Percentiles rank a stretch among this genome's conserved stretches.
Evolutionary conservation across 768 basidiomycete genomes (phyloP).

Genomic region (Podaxis sp.): DNA sequence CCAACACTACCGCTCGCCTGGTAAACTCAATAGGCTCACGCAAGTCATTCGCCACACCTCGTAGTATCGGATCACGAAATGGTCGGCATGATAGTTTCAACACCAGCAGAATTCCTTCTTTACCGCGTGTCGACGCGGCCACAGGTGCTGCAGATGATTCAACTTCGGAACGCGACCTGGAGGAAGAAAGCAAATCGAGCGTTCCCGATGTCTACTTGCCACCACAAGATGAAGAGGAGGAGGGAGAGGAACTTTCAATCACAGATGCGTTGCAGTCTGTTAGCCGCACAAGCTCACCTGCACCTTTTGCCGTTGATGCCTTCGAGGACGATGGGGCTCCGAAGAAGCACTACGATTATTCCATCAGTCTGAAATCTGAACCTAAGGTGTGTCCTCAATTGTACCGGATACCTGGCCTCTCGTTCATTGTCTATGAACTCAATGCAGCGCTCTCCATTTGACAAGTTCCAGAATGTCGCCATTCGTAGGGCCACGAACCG

Average conservation of each 20-base stretch:
- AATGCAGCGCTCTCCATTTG: constrained; percentile 56
- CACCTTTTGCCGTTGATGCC: constrained; percentile 31
- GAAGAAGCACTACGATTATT: constrained; percentile 58
- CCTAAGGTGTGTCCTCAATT: constrained; percentile 44
- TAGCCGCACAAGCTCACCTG: constrained; percentile 55
- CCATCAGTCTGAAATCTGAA: constrained; percentile 60
- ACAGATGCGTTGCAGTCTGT: constrained; percentile 59
- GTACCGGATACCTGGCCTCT: not conserved
- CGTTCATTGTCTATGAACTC: not conserved
- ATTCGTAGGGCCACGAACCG: constrained; percentile 51
- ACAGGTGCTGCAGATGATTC: constrained; percentile 32
- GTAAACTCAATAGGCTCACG: constrained; percentile 49
- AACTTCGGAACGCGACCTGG: constrained; percentile 36
- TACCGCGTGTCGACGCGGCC: constrained; percentile 40
- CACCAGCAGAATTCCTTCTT: constrained; percentile 54
- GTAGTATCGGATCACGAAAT: constrained; percentile 31
- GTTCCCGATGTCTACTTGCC: constrained; percentile 55
- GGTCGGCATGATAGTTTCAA: constrained; percentile 56
- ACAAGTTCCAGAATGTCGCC: constrained; percentile 64
- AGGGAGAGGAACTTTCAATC: constrained; percentile 44
- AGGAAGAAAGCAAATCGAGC: constrained; percentile 46
- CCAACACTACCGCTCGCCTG: constrained; percentile 50
- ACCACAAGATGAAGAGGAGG: constrained; percentile 42
- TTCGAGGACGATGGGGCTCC: constrained; percentile 37
- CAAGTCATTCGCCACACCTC: constrained; percentile 43